A percentile compares a stretch with the other conserved stretches of the same genome.
phyloP scores from a whole-genome alignment of 805 yeast genomes.

The Starmerella sp. region DNA sequence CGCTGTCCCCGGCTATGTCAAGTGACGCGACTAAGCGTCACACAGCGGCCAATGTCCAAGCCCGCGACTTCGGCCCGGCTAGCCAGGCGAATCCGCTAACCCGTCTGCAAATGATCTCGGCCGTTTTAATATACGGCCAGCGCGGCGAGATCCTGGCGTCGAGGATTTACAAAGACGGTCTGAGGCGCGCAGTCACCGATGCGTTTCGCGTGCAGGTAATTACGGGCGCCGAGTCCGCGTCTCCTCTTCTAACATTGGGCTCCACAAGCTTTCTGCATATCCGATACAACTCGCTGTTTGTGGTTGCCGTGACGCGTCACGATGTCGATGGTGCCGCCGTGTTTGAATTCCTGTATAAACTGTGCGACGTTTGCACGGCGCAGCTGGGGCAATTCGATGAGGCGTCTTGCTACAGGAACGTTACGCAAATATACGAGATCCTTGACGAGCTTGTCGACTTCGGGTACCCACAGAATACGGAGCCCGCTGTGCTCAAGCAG shows the following conservation, averaged over 20 bases:
- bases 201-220: slow-evolving; percentile 90
- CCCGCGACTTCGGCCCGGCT: not conserved
- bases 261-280: slow-evolving; percentile 84
- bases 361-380: slow-evolving; percentile 43
- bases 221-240: slow-evolving; percentile 42
- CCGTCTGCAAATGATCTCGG: slow-evolving; percentile 56
- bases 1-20: not conserved
- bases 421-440: slow-evolving; percentile 60
- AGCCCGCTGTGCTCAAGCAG: slow-evolving; percentile 33
- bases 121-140: slow-evolving; percentile 62
- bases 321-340: slow-evolving; percentile 75
- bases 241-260: slow-evolving; percentile 76
- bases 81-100: no score
- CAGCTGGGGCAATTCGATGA: slow-evolving; percentile 38
- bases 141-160: slow-evolving; percentile 79
- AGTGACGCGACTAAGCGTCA: not conserved
- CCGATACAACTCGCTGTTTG: slow-evolving; percentile 50
- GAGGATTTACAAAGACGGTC: slow-evolving; percentile 59
- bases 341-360: slow-evolving; percentile 62
- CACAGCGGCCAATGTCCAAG: not conserved
- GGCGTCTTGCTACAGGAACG: slow-evolving; percentile 48
- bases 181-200: slow-evolving; percentile 69
- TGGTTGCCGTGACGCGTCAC: slow-evolving; percentile 80
- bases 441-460: slow-evolving; percentile 66
- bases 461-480: slow-evolving; percentile 67